Percentiles rank a stretch among this genome's conserved stretches.
These are phyloP conservation scores for Phialocephala subalpina DNA, from an alignment of 2,329 filamentous ascomycete genomes.

Conservation along the genomic window DNA sequence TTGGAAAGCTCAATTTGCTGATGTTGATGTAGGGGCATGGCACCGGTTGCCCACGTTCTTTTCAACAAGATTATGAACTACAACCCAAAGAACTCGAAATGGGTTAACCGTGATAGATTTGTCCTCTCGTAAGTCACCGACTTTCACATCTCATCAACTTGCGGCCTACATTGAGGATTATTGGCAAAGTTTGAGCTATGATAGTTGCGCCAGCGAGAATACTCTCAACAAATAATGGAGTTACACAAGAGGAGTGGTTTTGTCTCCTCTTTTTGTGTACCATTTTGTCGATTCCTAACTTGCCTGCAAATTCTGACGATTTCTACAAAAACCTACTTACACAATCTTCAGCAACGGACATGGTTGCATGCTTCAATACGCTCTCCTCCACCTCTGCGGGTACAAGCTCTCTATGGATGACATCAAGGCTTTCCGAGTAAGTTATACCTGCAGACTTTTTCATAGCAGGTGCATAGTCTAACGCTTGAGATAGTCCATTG, in stretches of 20 bases:
- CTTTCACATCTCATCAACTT: not conserved
- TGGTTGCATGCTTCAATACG: slow-evolving; percentile 99
- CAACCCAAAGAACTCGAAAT: slow-evolving; percentile 99
- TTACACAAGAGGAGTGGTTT: not conserved
- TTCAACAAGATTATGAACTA: slow-evolving; percentile 99
- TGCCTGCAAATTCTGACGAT: not conserved
- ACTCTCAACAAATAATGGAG: not conserved
- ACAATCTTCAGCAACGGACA: slow-evolving; percentile 82
- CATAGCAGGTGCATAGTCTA: not conserved
- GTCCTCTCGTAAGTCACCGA: slow-evolving; percentile 87
- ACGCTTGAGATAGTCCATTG: slow-evolving; percentile 52
- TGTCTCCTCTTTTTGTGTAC: not conserved
- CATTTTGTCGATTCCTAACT: not conserved
- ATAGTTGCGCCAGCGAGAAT: not conserved
- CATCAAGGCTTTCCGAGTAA: slow-evolving; percentile 94
- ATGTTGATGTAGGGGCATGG: slow-evolving; percentile 71
- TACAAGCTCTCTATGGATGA: slow-evolving; percentile 89
- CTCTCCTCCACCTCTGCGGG: slow-evolving; percentile 95
- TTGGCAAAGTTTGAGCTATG: not conserved
- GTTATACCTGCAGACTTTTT: slow-evolving; percentile 43
- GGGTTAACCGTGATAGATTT: slow-evolving; percentile 97
- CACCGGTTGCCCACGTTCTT: slow-evolving; percentile 93
- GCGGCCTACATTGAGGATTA: not conserved
- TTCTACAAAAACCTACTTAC: not conserved
- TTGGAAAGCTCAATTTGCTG: slow-evolving; percentile 37